A percentile compares a stretch with the other conserved stretches of the same genome.
Conservation (phyloP, 352 stramenopile genomes). For the Albugo laibachii region DNA sequence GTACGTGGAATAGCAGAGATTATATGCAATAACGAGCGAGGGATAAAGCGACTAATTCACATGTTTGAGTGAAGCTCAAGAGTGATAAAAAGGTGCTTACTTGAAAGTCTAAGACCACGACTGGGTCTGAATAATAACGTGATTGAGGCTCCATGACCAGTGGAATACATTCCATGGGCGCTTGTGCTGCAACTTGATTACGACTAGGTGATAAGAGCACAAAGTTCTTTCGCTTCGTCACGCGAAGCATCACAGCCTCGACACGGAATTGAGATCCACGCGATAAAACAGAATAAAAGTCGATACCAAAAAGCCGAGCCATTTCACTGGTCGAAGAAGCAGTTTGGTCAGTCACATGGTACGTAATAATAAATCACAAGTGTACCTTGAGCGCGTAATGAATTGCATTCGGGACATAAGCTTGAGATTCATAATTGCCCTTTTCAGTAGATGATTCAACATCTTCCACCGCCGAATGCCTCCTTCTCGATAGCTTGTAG, state of each 20-base stretch:
- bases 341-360: neutral
- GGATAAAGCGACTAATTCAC: slow-evolving; percentile 91
- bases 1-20: slow-evolving; percentile 96
- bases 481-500: slow-evolving; percentile 28
- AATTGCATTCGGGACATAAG: slow-evolving; percentile 74
- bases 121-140: slow-evolving; percentile 90
- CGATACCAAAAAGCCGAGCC: slow-evolving; percentile 85
- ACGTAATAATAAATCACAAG: neutral
- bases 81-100: slow-evolving; percentile 5
- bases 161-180: slow-evolving; percentile 84
- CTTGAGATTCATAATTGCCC: slow-evolving; percentile 34
- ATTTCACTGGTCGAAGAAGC: slow-evolving; percentile 42
- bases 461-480: slow-evolving; percentile 25
- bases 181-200: slow-evolving; percentile 72
- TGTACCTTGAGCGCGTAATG: slow-evolving; percentile 54
- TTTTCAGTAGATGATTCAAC: slow-evolving; percentile 26
- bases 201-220: slow-evolving; percentile 62
- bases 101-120: slow-evolving; percentile 98
- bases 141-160: slow-evolving; percentile 92
- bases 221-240: slow-evolving; percentile 80
- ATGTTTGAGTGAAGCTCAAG: neutral
- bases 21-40: slow-evolving; percentile 98
- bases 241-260: slow-evolving; percentile 82
- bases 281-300: slow-evolving; percentile 86
- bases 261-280: slow-evolving; percentile 87